Evolutionary conservation across 139 green algal species (phyloP), one percentile per base, ranked within the genome.

Genomic region (Dunaliella primolecta): DNA sequence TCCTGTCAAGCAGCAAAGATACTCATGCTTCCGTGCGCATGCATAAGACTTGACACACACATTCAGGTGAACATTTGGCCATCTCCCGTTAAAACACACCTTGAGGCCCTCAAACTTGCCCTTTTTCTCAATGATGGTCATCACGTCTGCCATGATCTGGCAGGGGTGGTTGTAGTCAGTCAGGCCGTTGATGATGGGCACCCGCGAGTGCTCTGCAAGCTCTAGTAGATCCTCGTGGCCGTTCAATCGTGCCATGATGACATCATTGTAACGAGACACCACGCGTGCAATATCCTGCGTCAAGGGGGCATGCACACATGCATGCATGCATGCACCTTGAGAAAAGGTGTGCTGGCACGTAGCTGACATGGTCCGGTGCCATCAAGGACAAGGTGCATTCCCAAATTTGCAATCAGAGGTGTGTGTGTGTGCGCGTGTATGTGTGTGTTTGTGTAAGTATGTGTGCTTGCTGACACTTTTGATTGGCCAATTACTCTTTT

Each of bases 111-210:
- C 94, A 32, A 98, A 88, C 64, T 37, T 80, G 35, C 94, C 94
- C 81, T 94, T 91, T 55, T 90, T 86, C 88, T 99, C 96, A 2
- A 97, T 88, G 37, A 99, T 96, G 0, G 97, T 99, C 75, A 99
- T 87, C 37, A 96, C 96, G 79, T 99, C 97, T 3, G 97, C 96
- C 95, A 99, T 98, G 90, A 99, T 98, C 89, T 98, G 96, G 88
- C 95, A 98, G 11, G 97, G 97, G 91, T 99, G 97, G 93, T 99
- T 99, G 94, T 99, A 99, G 89, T 99, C 97, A 0, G 97, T 99
- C 0, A 99, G 93, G 2, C 97, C 97, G 87, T 99, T 99, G 87
- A 99, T 94, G 32, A 99, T 94, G 0, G 97, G 97, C 24, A 95
- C 91, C 2, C 78, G 86, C 0, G 92, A 92, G 84, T 95, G 96